Evolutionary conservation across 176 grass and related monocot species (phyloP).

Genomic region (Thinopyrum elongatum): DNA sequence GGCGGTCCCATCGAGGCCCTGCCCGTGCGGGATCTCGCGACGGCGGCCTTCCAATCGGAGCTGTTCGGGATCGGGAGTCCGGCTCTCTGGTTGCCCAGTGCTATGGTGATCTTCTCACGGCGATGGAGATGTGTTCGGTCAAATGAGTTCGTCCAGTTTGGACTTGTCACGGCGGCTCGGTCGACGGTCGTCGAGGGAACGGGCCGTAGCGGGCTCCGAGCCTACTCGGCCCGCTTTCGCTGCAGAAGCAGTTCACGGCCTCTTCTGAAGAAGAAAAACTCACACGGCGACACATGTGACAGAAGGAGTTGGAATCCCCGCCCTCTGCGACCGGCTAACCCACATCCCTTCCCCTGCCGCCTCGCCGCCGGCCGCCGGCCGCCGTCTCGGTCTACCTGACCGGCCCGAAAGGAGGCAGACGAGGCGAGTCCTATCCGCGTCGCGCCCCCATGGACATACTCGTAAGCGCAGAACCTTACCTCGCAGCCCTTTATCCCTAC

Average conservation of each 20-base stretch:
- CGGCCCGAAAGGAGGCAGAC: neutral
- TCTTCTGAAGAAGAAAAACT: neutral
- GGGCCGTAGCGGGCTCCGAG: neutral
- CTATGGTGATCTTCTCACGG: neutral
- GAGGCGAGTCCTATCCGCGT: neutral
- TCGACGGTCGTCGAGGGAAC: too few relatives aligned
- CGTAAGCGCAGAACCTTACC: constrained; percentile 15
- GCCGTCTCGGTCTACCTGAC: neutral
- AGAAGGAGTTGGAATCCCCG: neutral
- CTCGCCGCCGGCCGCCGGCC: constrained; percentile 2
- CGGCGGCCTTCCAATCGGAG: constrained; percentile 5
- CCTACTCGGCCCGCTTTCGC: neutral
- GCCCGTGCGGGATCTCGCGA: neutral
- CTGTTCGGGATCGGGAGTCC: neutral
- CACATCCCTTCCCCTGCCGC: constrained; percentile 1
- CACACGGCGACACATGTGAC: neutral
- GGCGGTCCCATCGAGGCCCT: constrained; percentile 30
- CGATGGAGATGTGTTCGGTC: constrained; percentile 11
- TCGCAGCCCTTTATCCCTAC: neutral
- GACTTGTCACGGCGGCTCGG: neutral
- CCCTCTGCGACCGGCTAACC: neutral
- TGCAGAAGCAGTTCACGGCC: neutral
- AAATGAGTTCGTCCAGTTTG: constrained; percentile 18
- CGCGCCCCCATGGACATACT: constrained; percentile 44
- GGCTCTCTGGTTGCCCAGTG: neutral